Evolutionary conservation across 495 filamentous ascomycete species (phyloP).

Genomic region (Cercophora samala): DNA sequence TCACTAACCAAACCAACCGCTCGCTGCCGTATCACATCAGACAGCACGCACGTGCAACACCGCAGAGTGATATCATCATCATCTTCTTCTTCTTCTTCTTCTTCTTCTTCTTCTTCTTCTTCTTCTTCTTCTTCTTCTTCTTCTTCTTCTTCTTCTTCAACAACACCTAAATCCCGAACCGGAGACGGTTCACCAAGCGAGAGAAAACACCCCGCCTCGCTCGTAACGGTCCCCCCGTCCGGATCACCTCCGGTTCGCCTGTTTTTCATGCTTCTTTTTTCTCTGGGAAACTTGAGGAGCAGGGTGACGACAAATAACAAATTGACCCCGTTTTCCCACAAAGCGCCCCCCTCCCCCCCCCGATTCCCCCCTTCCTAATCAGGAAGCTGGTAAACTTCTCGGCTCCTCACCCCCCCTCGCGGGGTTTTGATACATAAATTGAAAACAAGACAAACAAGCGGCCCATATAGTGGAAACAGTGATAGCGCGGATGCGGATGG

Average conservation of each 20-base stretch:
- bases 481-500: neutral
- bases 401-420: neutral
- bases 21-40: neutral
- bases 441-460: neutral
- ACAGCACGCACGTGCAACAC: neutral
- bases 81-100: neutral
- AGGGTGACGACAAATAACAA: neutral
- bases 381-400: constrained; percentile 17
- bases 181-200: neutral
- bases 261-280: neutral
- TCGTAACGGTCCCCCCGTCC: neutral
- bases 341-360: neutral
- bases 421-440: neutral
- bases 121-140: neutral
- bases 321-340: neutral
- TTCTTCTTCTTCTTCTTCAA: neutral
- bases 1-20: too few species aligned
- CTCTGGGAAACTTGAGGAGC: neutral
- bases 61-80: neutral
- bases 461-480: neutral
- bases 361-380: constrained; percentile 13
- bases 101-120: neutral
- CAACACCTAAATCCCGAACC: neutral
- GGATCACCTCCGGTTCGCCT: neutral
- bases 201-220: neutral